A percentile compares a stretch with the other conserved stretches of the same genome.
phyloP scores from a whole-genome alignment of 805 yeast species.

The Ogataea degrootiae region DNA sequence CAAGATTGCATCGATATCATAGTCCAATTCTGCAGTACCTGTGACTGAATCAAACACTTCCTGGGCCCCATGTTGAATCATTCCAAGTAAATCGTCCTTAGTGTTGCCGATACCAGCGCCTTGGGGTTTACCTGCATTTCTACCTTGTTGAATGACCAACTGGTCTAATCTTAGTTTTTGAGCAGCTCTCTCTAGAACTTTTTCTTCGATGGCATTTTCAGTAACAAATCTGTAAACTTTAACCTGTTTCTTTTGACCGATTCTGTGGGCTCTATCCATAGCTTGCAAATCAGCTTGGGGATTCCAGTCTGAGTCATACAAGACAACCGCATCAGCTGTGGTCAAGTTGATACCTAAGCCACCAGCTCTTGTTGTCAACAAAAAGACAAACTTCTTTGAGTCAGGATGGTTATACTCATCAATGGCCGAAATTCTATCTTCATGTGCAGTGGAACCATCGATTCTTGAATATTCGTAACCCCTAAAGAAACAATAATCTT shows the following conservation, averaged over 20 bases:
- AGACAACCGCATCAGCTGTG: constrained; percentile 82
- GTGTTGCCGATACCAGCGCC: constrained; percentile 44
- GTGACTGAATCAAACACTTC: constrained; percentile 60
- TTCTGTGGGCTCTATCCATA: constrained; percentile 97
- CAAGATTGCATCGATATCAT: constrained; percentile 81
- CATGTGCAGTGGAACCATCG: constrained; percentile 91
- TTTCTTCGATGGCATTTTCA: constrained; percentile 94
- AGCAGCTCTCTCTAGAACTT: constrained; percentile 92
- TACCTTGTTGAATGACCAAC: constrained; percentile 91
- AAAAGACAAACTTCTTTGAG: constrained; percentile 76
- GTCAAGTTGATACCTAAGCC: constrained; percentile 93
- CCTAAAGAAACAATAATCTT: constrained; percentile 85
- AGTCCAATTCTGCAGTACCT: constrained; percentile 33
- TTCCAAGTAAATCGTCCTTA: constrained; percentile 82
- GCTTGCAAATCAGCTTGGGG: constrained; percentile 98
- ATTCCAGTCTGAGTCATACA: constrained; percentile 95
- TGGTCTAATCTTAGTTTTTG: constrained; percentile 91
- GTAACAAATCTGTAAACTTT: constrained; percentile 89
- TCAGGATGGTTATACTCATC: constrained; percentile 85
- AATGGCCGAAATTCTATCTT: constrained; percentile 86
- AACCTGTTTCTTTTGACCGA: constrained; percentile 96
- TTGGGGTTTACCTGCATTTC: constrained; percentile 45
- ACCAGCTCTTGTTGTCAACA: constrained; percentile 93
- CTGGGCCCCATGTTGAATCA: constrained; percentile 97
- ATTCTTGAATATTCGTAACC: constrained; percentile 85